Evolutionary conservation across 768 basidiomycete genomes (phyloP), one percentile per base, ranked within the genome.

Genomic region (Gymnopilus dilepis): DNA sequence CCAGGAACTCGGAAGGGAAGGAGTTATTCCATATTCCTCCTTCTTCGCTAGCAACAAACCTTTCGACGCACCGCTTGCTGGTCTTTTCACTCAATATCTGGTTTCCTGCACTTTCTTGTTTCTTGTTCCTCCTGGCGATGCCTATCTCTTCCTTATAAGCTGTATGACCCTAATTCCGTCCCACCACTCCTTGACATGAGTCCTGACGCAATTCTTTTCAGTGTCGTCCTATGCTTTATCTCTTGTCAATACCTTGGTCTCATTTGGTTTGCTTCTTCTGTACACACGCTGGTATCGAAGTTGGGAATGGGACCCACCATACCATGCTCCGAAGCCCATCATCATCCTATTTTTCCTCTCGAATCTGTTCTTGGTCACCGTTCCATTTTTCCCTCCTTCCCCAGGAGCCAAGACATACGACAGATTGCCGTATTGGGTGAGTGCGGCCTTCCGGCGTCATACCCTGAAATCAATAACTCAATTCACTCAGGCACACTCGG

Each of bases 21-120:
- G 88, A 1, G 77, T 90, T 24, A 75, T 91, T 7, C 90, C 90
- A 0, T 86, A 74, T 64, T 84, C 91, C 0, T 78, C 79, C 1
- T 82, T 90, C 69, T 90, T 92, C 65, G 84, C 89, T 0, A 88
- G 85, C 69, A 90, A 85, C 70, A 84, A 85, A 63, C 91, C 90
- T 0, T 92, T 89, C 73, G 77, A 80, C 60, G 84, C 90, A 0
- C 92, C 92, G 0, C 70, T 88, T 1, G 77, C 84, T 0, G 90
- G 88, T 0, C 76, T 93, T 3, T 80, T 86, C 48, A 75, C 80
- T 0, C 89, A 90, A 65, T 92, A 86, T 72, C 19, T 84, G 5
- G 67, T 90, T 15, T 89, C 88, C 0, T 80, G 83, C 21, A 64
- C 80, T 11, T 76, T 89, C 58, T 76, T 89, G 48, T 65, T 85